These are phyloP conservation scores for Capsella bursapastoris DNA, from an alignment of 345 rosid genomes.

Conservation along the genomic window DNA sequence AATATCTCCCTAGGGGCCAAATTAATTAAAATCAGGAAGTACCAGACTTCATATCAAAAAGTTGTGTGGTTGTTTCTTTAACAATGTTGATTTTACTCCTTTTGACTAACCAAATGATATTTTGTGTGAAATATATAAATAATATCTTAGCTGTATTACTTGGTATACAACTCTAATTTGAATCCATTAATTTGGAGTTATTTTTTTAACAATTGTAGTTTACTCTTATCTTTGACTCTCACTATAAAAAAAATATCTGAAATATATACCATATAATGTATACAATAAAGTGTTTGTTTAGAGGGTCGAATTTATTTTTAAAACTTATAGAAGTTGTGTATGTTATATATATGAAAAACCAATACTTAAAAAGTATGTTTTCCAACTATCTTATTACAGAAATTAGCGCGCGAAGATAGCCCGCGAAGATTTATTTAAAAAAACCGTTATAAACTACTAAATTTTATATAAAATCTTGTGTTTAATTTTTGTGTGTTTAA, in stretches of 20 bases:
- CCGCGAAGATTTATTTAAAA: no score
- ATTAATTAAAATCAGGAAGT: constrained; percentile 23
- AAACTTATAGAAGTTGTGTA: neutral
- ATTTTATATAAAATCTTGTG: neutral
- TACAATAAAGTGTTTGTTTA: no score
- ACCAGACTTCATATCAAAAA: constrained; percentile 11
- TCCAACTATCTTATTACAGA: neutral
- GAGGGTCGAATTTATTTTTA: no score
- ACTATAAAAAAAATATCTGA: neutral
- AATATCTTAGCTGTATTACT: neutral
- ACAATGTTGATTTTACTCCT: constrained; percentile 17
- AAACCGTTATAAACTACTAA: neutral
- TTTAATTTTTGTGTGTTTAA: neutral
- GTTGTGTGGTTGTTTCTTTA: constrained; percentile 34
- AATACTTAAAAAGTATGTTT: neutral
- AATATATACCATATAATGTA: no score
- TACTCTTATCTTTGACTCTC: neutral
- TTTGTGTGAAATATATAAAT: neutral
- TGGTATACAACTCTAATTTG: neutral
- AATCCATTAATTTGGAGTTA: neutral
- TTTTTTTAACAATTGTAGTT: neutral
- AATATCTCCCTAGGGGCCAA: constrained; percentile 20
- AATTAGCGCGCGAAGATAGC: neutral
- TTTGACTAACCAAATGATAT: constrained; percentile 2
- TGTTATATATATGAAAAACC: constrained; percentile 1